These are phyloP conservation scores for Camelina sativa DNA, from an alignment of 345 rosid genomes.

Conservation along the genomic window DNA sequence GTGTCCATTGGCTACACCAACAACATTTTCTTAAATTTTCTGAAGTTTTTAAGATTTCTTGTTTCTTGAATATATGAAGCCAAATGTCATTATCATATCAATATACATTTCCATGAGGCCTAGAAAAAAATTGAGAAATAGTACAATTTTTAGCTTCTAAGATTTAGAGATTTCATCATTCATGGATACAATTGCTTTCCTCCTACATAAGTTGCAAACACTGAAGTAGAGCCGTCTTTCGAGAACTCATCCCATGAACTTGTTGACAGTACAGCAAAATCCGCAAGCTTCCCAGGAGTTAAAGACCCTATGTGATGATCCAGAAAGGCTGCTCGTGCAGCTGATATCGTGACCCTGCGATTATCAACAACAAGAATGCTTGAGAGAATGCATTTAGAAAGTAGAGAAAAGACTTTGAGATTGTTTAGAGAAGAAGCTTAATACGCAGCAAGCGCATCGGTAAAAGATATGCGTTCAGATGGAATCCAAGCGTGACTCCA, in stretches of 20 bases:
- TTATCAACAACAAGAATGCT: slow-evolving; percentile 8
- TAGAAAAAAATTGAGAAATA: not conserved
- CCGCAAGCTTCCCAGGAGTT: slow-evolving; percentile 77
- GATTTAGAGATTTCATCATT: slow-evolving; percentile 14
- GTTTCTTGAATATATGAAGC: not conserved
- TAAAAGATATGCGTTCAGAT: slow-evolving; percentile 70
- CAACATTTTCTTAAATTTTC: too few relatives aligned
- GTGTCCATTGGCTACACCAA: too few relatives aligned
- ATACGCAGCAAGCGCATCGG: slow-evolving; percentile 74
- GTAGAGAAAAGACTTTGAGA: not conserved
- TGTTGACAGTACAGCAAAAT: slow-evolving; percentile 69
- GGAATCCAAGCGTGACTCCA: slow-evolving; percentile 78
- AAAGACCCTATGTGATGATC: slow-evolving; percentile 79
- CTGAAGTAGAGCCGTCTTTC: slow-evolving; percentile 55
- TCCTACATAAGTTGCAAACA: slow-evolving; percentile 68
- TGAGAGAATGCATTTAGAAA: not conserved
- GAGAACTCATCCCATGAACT: slow-evolving; percentile 66
- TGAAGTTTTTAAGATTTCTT: too few relatives aligned
- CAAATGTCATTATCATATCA: not conserved
- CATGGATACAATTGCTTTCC: slow-evolving; percentile 65
- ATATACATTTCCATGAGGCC: not conserved
- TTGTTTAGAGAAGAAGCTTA: slow-evolving; percentile 26
- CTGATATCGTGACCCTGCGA: slow-evolving; percentile 81
- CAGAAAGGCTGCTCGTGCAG: slow-evolving; percentile 81
- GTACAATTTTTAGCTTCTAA: not conserved